Base-by-base conservation (phyloP, 2,329 filamentous ascomycete species). In the Phoma sp. region DNA sequence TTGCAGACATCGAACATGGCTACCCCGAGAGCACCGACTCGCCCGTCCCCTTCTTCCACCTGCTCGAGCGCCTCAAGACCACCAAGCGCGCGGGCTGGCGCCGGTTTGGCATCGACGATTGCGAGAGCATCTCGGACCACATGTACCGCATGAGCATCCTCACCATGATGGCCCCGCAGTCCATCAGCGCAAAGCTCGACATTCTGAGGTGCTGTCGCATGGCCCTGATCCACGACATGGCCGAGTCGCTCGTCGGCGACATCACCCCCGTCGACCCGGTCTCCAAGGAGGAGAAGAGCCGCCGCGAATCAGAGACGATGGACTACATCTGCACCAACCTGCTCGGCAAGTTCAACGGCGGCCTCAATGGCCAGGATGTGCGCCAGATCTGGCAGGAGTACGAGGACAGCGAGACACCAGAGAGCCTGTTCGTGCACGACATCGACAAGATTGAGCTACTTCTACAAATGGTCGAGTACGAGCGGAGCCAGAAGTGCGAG, bases 71-170 rank as follows among this genome's bases (percentile, higher is more conserved):
- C 44, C 85, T 99, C 53, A 99, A 99, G 84, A 97, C 93, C 7
- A 96, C 91, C 58, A 96, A 96, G 77, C 89, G 95, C 57, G 95
- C 97, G 78, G 95, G 95, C 62, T 99, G 95, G 95, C 86, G 90
- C 51, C 86, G 95, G 33, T 97, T 97, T 73, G 87, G 87, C 35
- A 92, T 99, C 63, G 64, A 74, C 52, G 62, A 78, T 54, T 90
- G 91, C 74, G 95, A 99, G 77, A 96, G 92, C 2, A 97, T 99
- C 72, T 85, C 91, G 49, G 95, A 99, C 79, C 95, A 99, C 83
- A 99, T 99, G 95, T 99, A 98, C 79, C 92, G 95, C 78, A 99
- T 99, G 95, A 92, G 93, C 44, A 85, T 99, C 65, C 92, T 99
- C 76, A 92, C 91, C 61, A 91, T 99, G 88, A 85, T 97, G 62